Evolutionary conservation across 768 basidiomycete species (phyloP), one percentile per base, ranked within the genome.

Genomic region (Glaciozyma antarctica): DNA sequence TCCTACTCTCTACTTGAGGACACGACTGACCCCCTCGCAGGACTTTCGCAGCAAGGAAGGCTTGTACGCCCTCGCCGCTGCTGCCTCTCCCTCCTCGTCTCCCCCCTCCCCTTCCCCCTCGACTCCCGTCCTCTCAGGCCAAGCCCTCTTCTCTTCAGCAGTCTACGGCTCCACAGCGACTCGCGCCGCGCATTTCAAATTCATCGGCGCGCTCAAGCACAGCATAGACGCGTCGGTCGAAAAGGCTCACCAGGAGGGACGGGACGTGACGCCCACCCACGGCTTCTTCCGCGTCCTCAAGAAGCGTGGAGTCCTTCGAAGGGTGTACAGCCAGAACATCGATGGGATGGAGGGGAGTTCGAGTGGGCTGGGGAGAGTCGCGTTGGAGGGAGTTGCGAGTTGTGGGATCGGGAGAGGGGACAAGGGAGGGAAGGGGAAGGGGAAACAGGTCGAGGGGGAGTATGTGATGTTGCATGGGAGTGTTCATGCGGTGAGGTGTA

Each of bases 321-420:
- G 95, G 64, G 88, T 86, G 17, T 99, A 97, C 76, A 97, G 95
- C 0, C 95, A 99, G 78, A 99, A 99, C 75, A 93, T 99, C 54
- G 95, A 99, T 77, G 94, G 91, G 17, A 78, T 99, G 17, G 95
- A 99, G 74, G 86, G 85, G 72, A 81, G 81, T 60, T 84, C 83
- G 0, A 93, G 47, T 19, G 21, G 47, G 19, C 19, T 19, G n/a
- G 16, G 47, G 19, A 19, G 93, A 1, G 80, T 99, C 10, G 77
- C 7, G 13, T 51, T 55, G 3, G 64, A 64, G n/a, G 56, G 60
- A 60, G 56, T 69, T 15, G 58, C 57, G 22, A 65, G 34, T 32
- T 41, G 30, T 32, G 30, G 32, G 12, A 32, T 58, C 43, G 21
- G 68, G 28, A 30, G 30, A 17, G 17, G 32, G 3, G 53, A 22